A percentile compares a stretch with the other conserved stretches of the same genome.
Conservation (phyloP, 176 grass and related monocot species). For the Eragrostis nindensis region DNA sequence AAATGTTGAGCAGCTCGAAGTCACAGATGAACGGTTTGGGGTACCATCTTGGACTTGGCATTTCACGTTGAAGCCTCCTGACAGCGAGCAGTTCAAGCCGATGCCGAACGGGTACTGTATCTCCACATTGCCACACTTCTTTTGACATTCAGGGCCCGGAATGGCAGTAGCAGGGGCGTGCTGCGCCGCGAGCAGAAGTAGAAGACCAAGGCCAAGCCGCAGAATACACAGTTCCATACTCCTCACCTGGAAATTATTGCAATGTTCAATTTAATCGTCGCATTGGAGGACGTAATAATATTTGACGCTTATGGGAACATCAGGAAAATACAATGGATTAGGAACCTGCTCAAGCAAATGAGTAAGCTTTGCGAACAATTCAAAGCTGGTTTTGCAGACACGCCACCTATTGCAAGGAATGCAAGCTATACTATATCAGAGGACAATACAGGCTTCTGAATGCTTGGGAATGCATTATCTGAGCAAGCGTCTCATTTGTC, state of each 20-base stretch:
- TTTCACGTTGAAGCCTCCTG: neutral
- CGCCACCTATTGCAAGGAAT: too few relatives aligned
- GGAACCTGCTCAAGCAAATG: too few relatives aligned
- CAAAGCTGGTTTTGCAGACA: too few relatives aligned
- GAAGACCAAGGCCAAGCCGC: neutral
- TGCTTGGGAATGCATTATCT: too few relatives aligned
- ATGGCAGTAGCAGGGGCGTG: neutral
- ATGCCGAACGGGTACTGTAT: constrained; percentile 61
- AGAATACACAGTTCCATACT: neutral
- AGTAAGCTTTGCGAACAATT: too few relatives aligned
- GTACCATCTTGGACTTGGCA: neutral
- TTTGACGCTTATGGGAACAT: too few relatives aligned
- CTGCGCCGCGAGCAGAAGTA: constrained; percentile 1
- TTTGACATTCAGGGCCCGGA: constrained; percentile 19
- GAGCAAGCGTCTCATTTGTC: too few relatives aligned
- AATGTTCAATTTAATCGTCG: too few relatives aligned
- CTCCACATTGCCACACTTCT: constrained; percentile 28
- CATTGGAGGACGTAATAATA: too few relatives aligned
- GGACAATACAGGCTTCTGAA: too few relatives aligned
- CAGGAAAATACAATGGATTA: too few relatives aligned
- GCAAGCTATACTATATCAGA: too few relatives aligned
- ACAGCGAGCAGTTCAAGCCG: constrained; percentile 14
- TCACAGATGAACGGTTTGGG: neutral
- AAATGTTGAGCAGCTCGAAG: constrained; percentile 28
- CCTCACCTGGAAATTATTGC: neutral